Evolutionary conservation across 345 rosid genomes (phyloP).

Genomic region (Populus euphratica): DNA sequence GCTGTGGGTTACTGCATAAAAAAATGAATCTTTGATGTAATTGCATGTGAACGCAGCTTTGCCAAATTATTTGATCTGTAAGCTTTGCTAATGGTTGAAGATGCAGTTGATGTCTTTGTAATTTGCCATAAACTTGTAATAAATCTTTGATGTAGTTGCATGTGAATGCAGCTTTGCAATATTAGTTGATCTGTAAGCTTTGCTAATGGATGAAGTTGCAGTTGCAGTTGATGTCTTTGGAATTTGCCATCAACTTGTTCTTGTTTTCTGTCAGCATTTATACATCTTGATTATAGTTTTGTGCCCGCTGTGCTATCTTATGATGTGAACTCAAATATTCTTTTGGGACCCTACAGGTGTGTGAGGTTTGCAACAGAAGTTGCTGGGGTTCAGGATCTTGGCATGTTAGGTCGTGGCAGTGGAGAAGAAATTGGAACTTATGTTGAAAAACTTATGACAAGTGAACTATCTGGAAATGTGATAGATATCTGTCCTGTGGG

Average conservation of each 20-base stretch:
- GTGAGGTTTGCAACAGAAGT: constrained; percentile 96
- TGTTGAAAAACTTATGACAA: constrained; percentile 97
- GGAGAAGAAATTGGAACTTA: constrained; percentile 99
- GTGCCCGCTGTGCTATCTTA: neutral
- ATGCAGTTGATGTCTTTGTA: neutral
- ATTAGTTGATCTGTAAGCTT: neutral
- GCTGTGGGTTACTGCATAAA: neutral
- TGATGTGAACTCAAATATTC: constrained; percentile 1
- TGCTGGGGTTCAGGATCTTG: constrained; percentile 99
- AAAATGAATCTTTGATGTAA: neutral
- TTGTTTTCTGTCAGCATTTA: neutral
- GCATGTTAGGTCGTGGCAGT: constrained; percentile 97
- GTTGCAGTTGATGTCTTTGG: neutral
- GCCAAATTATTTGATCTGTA: neutral
- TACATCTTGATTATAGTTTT: neutral
- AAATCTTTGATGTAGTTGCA: neutral
- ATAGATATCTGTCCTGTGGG: constrained; percentile 99
- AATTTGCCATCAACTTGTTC: neutral
- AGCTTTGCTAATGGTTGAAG: neutral
- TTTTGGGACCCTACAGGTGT: constrained; percentile 49
- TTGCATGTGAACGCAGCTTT: neutral
- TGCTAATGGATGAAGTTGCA: neutral
- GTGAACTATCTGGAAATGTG: constrained; percentile 98
- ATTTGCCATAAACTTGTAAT: neutral
- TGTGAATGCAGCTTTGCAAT: neutral